phyloP scores from a whole-genome alignment of 2,329 filamentous ascomycete species.

The Colletotrichum musicola region DNA sequence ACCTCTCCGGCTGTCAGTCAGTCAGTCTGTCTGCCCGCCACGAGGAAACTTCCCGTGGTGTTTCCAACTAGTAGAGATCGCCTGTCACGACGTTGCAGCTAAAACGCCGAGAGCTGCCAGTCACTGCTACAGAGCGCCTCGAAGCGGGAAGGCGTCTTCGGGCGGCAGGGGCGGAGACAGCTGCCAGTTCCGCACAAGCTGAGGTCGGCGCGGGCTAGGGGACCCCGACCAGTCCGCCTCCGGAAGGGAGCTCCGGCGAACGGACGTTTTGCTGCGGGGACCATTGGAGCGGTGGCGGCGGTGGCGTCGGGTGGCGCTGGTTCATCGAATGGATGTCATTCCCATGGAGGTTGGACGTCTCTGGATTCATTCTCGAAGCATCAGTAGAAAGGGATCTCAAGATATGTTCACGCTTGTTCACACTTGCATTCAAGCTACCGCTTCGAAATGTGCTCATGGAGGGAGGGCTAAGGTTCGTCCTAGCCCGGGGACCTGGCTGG shows the following conservation, averaged over 20 bases:
- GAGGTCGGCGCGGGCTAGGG: neutral
- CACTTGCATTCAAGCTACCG: too few species aligned
- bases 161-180: conserved; percentile 15
- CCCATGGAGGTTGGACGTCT: too few species aligned
- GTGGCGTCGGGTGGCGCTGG: neutral
- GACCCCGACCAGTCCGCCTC: conserved; percentile 15
- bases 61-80: neutral
- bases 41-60: too few species aligned
- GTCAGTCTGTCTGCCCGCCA: too few species aligned
- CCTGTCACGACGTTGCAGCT: neutral
- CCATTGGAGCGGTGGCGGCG: neutral
- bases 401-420: too few species aligned
- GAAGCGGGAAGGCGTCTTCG: conserved; percentile 12
- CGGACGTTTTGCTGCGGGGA: conserved; percentile 12
- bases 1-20: too few species aligned
- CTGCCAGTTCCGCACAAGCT: conserved; percentile 24
- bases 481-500: neutral
- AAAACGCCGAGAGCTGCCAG: neutral
- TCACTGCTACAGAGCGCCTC: neutral
- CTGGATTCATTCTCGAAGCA: neutral
- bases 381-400: neutral
- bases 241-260: conserved; percentile 7
- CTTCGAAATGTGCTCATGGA: too few species aligned
- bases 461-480: too few species aligned
- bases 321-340: too few species aligned